Evolutionary conservation across 1,284 basidiomycete genomes (phyloP).

Genomic region (Schizophyllum commune): DNA sequence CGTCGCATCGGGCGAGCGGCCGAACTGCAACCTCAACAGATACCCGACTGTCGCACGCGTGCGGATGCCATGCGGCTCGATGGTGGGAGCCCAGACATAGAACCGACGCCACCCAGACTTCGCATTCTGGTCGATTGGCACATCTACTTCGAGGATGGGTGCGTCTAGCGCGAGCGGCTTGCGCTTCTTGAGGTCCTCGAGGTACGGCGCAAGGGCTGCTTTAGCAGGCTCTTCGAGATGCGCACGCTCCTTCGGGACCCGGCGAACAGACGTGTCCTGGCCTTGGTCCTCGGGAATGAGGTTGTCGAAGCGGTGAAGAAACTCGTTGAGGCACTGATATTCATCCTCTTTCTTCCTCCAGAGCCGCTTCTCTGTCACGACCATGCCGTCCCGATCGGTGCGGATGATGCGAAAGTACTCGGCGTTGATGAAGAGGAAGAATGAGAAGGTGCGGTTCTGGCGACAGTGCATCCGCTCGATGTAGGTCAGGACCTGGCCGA

Average conservation of each 20-base stretch:
- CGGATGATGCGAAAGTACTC: not conserved
- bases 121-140: not conserved
- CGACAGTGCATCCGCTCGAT: not conserved
- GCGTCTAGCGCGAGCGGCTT: not conserved
- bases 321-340: not conserved
- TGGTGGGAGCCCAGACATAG: not conserved
- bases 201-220: not conserved
- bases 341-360: not conserved
- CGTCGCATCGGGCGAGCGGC: too few species aligned
- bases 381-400: not conserved
- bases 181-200: not conserved
- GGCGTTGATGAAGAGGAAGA: not conserved
- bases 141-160: not conserved
- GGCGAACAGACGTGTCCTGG: not conserved
- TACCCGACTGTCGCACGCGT: too few species aligned
- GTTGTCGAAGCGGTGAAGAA: not conserved
- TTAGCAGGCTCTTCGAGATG: not conserved
- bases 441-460: not conserved
- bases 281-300: not conserved
- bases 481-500: not conserved
- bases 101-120: not conserved
- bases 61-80: too few species aligned
- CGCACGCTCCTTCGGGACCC: not conserved
- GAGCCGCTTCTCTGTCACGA: not conserved
- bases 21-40: too few species aligned